Evolutionary conservation across 306 rosid genomes (phyloP).

Genomic region (Myrica gale): DNA sequence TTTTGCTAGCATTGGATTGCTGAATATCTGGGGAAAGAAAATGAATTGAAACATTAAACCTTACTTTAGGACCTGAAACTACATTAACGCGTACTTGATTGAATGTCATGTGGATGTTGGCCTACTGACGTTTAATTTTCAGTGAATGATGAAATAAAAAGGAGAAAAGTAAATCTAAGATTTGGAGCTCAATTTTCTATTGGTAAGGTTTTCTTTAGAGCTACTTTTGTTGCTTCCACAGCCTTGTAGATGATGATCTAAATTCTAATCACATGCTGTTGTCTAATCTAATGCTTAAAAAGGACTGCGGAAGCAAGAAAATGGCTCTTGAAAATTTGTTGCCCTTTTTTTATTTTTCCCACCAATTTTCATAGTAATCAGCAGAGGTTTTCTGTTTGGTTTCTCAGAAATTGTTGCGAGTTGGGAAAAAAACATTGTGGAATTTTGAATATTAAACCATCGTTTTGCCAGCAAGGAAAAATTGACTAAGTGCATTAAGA

Average conservation of each 20-base stretch:
- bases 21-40: not conserved
- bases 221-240: not conserved
- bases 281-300: not conserved
- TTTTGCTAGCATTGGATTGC: not conserved
- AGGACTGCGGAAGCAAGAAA: not conserved
- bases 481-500: not conserved
- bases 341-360: not conserved
- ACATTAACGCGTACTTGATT: too few relatives aligned
- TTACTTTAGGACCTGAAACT: too few relatives aligned
- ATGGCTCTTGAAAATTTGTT: not conserved
- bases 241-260: not conserved
- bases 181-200: not conserved
- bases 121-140: not conserved
- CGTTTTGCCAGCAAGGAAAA: not conserved
- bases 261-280: too few relatives aligned
- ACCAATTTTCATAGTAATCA: not conserved
- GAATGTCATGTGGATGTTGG: not conserved
- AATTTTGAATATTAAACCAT: not conserved
- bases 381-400: not conserved
- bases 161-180: too few relatives aligned
- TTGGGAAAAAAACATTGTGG: constrained; percentile 1
- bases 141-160: not conserved
- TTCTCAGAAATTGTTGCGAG: not conserved
- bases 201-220: not conserved
- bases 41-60: not conserved